phyloP scores from a whole-genome alignment of 2,329 filamentous ascomycete genomes.

The Alternaria sp. region DNA sequence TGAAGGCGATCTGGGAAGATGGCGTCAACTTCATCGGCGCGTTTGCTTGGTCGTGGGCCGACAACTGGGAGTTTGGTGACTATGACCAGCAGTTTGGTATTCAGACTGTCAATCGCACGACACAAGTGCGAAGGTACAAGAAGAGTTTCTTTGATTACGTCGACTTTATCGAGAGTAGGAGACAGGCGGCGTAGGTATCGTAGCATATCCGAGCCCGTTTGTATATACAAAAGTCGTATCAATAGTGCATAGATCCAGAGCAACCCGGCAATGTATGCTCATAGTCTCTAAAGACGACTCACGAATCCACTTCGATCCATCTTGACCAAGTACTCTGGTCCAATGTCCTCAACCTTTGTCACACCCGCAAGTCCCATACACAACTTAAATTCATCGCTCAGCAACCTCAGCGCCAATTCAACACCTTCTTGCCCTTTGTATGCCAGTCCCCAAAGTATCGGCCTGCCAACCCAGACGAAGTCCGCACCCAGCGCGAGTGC shows the following conservation, averaged over 20 bases:
- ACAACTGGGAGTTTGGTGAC: slow-evolving; percentile 64
- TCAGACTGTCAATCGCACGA: slow-evolving; percentile 62
- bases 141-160: slow-evolving; percentile 66
- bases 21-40: slow-evolving; percentile 62
- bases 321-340: slow-evolving; percentile 31
- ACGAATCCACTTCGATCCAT: slow-evolving; percentile 30
- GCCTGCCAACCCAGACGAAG: slow-evolving; percentile 70
- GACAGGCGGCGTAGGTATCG: slow-evolving; percentile 8
- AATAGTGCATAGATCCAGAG: background rate
- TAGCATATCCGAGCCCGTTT: background rate
- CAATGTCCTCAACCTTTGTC: slow-evolving; percentile 28
- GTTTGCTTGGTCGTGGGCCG: slow-evolving; percentile 59
- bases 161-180: slow-evolving; percentile 55
- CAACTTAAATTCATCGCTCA: slow-evolving; percentile 26
- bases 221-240: background rate
- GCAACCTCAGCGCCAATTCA: slow-evolving; percentile 24
- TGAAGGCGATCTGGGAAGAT: slow-evolving; percentile 64
- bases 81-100: slow-evolving; percentile 61
- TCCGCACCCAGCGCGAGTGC: slow-evolving; percentile 88
- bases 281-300: slow-evolving; percentile 46
- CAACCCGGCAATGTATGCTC: background rate
- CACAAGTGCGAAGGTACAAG: slow-evolving; percentile 59
- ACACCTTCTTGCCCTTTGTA: slow-evolving; percentile 33
- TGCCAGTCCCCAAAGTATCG: slow-evolving; percentile 72
- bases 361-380: slow-evolving; percentile 35